Base-by-base conservation (phyloP, 176 grass and related monocot genomes). In the Paspalum vaginatum region DNA sequence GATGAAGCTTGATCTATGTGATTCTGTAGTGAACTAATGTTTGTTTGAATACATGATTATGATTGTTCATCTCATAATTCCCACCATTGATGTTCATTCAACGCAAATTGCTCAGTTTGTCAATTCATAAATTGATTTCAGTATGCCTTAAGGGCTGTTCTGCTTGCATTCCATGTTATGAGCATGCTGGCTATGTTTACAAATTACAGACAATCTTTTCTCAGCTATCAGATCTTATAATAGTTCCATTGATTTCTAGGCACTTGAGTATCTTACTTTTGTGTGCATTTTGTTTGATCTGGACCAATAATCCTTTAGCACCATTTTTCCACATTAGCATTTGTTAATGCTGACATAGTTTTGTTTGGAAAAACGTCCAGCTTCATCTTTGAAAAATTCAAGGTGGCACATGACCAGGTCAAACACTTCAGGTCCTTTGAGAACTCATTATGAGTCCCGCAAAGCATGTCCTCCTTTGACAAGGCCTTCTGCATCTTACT, bases 401-500 rank as follows among this genome's bases (percentile, higher is more conserved):
- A 91, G 84, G 84, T 78, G 84, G 81, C 65, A 86, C 62, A 75
- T 86, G 58, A 79, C 79, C 40, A 93, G 75, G 62, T 54, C 81
- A 85, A 89, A 66, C 25, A 20, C 73, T 77, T 78, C 60, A 75
- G 78, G 49, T 90, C 46, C 70, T 78, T 74, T 82, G 47, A 74
- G 65, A 59, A 71, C 40, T 5, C 56, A 56, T 54, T 12, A 73
- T 74, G 85, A 86, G 67, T 66, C 38, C 26, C 49, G 7, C 77
- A 72, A 65, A 64, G 59, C 59, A 55, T 78, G 87, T 84, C 70
- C 83, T 52, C 87, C 51, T 83, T 55, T 83, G 11, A 17, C 77
- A 63, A 94, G 86, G 67, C 75, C 88, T 72, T 91, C 27, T 85
- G 90, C 92, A 83, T 85, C 90, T 78, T 98, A 95, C 91, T 95